Base-by-base conservation (phyloP, 345 rosid genomes). In the Dipteronia sinensis region DNA sequence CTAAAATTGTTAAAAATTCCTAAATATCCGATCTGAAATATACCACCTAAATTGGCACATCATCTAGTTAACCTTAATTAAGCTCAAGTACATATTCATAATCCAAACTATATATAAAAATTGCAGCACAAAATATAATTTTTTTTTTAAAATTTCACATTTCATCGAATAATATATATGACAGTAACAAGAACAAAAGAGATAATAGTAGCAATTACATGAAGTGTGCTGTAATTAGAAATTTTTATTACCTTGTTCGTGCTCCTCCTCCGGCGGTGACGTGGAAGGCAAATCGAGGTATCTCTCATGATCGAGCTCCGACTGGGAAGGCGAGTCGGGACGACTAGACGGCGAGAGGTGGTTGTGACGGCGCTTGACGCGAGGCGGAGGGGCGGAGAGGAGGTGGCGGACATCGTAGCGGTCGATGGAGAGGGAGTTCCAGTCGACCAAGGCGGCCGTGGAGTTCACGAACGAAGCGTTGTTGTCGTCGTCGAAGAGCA, bases 361-460 rank as follows among this genome's bases (percentile, higher is more conserved):
- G 47, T 40, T 79, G 65, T 25, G 81, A 65, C 86, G 89, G 73
- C 90, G 90, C 79, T 80, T 88, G 47, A 78, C 79, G 15, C 94
- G 97, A 4, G 90, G 91, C 29, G 98, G 97, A 42, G 92, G 98
- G 67, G 89, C 53, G 74, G 97, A 86, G 81, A 95, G 97, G 81
- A 95, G 98, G 82, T 95, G 99, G 53, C 99, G 99, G 19, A 90
- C 98, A 80, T 95, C 98, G 82, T 95, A 95, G 16, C 99, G 98
- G 87, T 95, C 99, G 82, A 95, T 95, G 75, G 88, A 76, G 65
- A 95, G 94, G 70, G 90, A 87, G 81, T 93, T 91, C 99, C 99
- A 95, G 34, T 92, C 97, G 75, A 95, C 96, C 74, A 95, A 97
- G 19, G 99, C 97, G 65, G 73, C 88, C 22, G 90, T 23, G 9